phyloP scores from a whole-genome alignment of 1,284 basidiomycete species.

The Malassezia psittaci region DNA sequence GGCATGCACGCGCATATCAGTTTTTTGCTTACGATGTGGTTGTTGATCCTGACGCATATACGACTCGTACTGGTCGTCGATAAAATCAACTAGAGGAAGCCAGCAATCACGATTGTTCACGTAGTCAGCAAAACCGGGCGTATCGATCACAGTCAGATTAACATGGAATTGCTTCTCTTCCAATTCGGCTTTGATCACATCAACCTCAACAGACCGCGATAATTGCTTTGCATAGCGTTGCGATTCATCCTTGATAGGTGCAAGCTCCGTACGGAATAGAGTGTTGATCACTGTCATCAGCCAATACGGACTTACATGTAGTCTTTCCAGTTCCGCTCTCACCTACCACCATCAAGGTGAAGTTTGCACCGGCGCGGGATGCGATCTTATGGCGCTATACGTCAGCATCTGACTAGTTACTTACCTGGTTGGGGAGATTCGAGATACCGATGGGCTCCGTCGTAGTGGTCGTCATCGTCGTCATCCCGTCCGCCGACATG shows the following conservation, averaged over 20 bases:
- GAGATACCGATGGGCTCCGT: slow-evolving; percentile 53
- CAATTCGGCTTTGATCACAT: slow-evolving; percentile 59
- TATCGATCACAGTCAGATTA: slow-evolving; percentile 97
- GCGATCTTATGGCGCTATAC: slow-evolving; percentile 53
- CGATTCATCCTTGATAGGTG: slow-evolving; percentile 77
- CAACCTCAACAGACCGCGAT: slow-evolving; percentile 87
- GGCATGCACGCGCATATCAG: slow-evolving; percentile 88
- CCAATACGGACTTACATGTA: slow-evolving; percentile 25
- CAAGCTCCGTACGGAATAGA: slow-evolving; percentile 94
- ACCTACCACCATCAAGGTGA: slow-evolving; percentile 99
- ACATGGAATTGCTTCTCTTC: slow-evolving; percentile 99
- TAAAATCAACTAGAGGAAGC: slow-evolving; percentile 96
- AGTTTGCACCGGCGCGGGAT: slow-evolving; percentile 89
- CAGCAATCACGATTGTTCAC: slow-evolving; percentile 98
- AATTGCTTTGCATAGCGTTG: slow-evolving; percentile 89
- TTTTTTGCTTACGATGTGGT: slow-evolving; percentile 82
- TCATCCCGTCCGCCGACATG: slow-evolving; percentile 18
- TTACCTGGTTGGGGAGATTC: slow-evolving; percentile 93
- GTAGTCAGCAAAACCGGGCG: slow-evolving; percentile 97
- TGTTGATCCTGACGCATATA: slow-evolving; percentile 99
- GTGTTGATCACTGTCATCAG: slow-evolving; percentile 66
- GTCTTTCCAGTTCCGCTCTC: slow-evolving; percentile 50
- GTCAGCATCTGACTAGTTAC: slow-evolving; percentile 23
- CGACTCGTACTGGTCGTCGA: slow-evolving; percentile 98
- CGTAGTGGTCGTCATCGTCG: slow-evolving; percentile 18